Evolutionary conservation across 768 basidiomycete genomes (phyloP), one percentile per base, ranked within the genome.

Genomic region (Austroboletus eburneus): DNA sequence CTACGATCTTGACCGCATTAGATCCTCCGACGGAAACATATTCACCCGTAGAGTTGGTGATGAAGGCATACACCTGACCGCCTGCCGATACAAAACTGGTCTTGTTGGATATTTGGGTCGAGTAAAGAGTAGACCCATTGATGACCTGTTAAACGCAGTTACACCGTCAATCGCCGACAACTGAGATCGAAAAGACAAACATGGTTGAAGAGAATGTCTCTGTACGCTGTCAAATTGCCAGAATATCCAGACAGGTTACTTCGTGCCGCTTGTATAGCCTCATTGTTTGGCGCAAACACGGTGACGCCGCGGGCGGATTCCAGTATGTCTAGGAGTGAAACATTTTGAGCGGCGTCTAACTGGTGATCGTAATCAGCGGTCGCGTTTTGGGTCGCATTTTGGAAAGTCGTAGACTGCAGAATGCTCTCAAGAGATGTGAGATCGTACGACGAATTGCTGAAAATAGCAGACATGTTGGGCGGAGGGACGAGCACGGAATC

Each of bases 101-200:
- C 21, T 38, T 30, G n/a, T 65, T 52, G 5, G 58, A 43, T 30
- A 87, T 61, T 10, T 66, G 48, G 2, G 80, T 71, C 1, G 83
- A 83, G 68, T 89, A 89, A 10, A 79, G 62, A 1, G 80, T 73
- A 1, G 85, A 75, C 21, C 81, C 85, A 63, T 87, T 87, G 55
- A 89, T 77, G 48, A 80, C 62, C 80, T 83, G 43, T 16, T 37
- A 17, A 8, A n/a, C 7, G 17, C 0, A 9, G 42, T 48, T 18
- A 39, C 6, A 30, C 18, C 12, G 10, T 2, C 18, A 9, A 18
- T 9, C 17, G 22, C 16, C 32, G 4, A 20, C n/a, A 23, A 27
- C 7, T 16, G 33, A 45, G 2, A n/a, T n/a, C 16, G 18, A 38
- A 42, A 14, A 12, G 7, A 39, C 78, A 21, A 47, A 86, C 81